Percentiles rank a stretch among this genome's conserved stretches.
These are phyloP conservation scores for Hawksworthiomyces lignivorus DNA, from an alignment of 2,329 filamentous ascomycete genomes.

Conservation along the genomic window DNA sequence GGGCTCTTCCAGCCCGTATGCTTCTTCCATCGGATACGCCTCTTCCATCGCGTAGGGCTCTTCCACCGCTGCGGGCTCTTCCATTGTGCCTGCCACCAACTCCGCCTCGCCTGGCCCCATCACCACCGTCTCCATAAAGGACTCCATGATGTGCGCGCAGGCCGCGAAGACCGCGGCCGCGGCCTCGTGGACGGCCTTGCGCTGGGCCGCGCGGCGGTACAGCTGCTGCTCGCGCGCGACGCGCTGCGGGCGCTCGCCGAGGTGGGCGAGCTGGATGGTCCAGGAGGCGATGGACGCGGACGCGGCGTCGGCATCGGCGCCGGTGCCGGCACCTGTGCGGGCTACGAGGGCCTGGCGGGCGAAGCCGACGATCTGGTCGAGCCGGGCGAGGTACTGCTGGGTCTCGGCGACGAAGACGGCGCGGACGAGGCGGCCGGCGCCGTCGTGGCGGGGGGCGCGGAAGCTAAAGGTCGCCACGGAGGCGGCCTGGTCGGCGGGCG, in stretches of 20 bases:
- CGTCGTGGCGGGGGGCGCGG: background rate
- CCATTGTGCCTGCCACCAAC: too few relatives aligned
- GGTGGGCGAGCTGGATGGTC: background rate
- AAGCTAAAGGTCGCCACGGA: too few relatives aligned
- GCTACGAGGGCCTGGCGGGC: background rate
- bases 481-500: background rate
- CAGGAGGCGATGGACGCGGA: background rate
- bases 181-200: conserved; percentile 10
- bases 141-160: conserved; percentile 8
- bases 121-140: conserved; percentile 8
- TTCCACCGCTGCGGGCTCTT: too few relatives aligned
- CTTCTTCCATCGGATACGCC: too few relatives aligned
- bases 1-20: too few relatives aligned
- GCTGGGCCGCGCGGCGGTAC: conserved; percentile 14
- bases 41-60: too few relatives aligned
- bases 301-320: background rate
- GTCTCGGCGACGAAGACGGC: conserved; percentile 11
- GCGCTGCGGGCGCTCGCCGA: background rate
- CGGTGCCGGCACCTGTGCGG: too few relatives aligned
- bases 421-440: background rate
- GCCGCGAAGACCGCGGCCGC: background rate
- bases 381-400: conserved; percentile 8
- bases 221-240: background rate
- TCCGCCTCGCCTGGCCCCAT: too few relatives aligned
- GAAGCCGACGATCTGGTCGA: conserved; percentile 3